These are phyloP conservation scores for Pythium guiyangense DNA, from an alignment of 352 stramenopile genomes.

Conservation along the genomic window DNA sequence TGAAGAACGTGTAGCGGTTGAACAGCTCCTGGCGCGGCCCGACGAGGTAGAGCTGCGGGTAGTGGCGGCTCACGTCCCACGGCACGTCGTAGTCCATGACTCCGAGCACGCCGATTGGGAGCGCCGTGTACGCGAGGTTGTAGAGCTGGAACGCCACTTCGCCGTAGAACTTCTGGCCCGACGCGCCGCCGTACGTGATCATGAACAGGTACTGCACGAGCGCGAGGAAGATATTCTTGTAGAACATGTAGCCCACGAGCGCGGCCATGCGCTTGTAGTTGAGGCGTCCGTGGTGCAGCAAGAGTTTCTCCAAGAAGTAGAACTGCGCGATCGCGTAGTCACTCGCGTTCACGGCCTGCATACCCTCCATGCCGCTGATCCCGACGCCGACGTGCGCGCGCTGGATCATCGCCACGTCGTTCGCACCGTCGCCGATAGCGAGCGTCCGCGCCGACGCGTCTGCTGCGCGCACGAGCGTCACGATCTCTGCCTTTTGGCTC, in stretches of 20 bases:
- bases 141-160: conserved; percentile 84
- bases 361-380: conserved; percentile 89
- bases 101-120: conserved; percentile 87
- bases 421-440: conserved; percentile 91
- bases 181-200: conserved; percentile 91
- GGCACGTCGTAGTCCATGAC: conserved; percentile 83
- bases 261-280: conserved; percentile 96
- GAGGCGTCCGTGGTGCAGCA: conserved; percentile 96
- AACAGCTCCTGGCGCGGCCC: conserved; percentile 75
- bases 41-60: conserved; percentile 75
- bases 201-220: conserved; percentile 89
- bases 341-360: conserved; percentile 95
- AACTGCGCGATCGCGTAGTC: conserved; percentile 99
- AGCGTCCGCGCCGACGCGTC: conserved; percentile 68
- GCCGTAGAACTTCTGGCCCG: conserved; percentile 82
- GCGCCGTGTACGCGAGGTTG: conserved; percentile 92
- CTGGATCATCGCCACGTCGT: conserved; percentile 95
- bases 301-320: conserved; percentile 89
- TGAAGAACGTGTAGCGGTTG: conserved; percentile 79
- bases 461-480: conserved; percentile 49
- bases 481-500: conserved; percentile 77
- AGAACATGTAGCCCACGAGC: conserved; percentile 97
- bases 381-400: conserved; percentile 87
- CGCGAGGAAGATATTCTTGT: conserved; percentile 97
- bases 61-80: conserved; percentile 46